Percentiles rank a stretch among this genome's conserved stretches.
Evolutionary conservation across 2,329 filamentous ascomycete species (phyloP).

Genomic region (Penicillium sp.): DNA sequence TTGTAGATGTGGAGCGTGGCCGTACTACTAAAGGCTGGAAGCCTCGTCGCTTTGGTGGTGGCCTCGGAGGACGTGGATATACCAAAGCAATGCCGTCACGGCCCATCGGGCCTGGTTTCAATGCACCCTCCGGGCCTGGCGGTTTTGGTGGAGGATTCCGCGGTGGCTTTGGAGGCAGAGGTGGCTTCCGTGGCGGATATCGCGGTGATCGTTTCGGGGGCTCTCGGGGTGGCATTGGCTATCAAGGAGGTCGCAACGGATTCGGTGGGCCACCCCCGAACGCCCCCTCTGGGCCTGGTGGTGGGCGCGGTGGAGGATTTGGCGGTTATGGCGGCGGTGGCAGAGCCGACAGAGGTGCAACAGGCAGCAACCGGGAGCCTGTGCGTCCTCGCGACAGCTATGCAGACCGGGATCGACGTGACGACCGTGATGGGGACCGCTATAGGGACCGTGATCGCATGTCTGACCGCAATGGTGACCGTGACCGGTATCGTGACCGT

Average conservation of each 20-base stretch:
- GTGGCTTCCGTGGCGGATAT: slow-evolving; percentile 43
- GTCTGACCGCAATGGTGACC: slow-evolving; percentile 32
- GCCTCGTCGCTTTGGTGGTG: slow-evolving; percentile 83
- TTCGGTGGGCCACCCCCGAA: slow-evolving; percentile 47
- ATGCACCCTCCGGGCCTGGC: slow-evolving; percentile 51
- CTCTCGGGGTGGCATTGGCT: slow-evolving; percentile 49
- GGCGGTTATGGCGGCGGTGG: slow-evolving; percentile 43
- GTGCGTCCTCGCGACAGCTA: slow-evolving; percentile 63
- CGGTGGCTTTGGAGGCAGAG: slow-evolving; percentile 49
- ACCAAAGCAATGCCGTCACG: slow-evolving; percentile 72
- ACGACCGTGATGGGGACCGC: slow-evolving; percentile 51
- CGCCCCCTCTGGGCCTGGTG: slow-evolving; percentile 50
- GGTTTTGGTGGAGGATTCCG: slow-evolving; percentile 43
- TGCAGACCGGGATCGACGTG: slow-evolving; percentile 42
- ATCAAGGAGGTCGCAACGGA: slow-evolving; percentile 52
- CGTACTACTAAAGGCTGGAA: slow-evolving; percentile 92
- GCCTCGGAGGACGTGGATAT: slow-evolving; percentile 85
- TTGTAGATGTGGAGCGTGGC: slow-evolving; percentile 94
- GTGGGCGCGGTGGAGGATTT: slow-evolving; percentile 49
- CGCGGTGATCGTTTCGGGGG: slow-evolving; percentile 48
- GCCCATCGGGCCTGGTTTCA: slow-evolving; percentile 60
- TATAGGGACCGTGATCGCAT: slow-evolving; percentile 45
- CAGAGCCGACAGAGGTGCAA: slow-evolving; percentile 51
- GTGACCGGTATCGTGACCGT: slow-evolving; percentile 34
- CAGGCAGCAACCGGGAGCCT: slow-evolving; percentile 78